These are phyloP conservation scores for Mycena kentingensis DNA, from an alignment of 768 basidiomycete genomes.

Conservation along the genomic window DNA sequence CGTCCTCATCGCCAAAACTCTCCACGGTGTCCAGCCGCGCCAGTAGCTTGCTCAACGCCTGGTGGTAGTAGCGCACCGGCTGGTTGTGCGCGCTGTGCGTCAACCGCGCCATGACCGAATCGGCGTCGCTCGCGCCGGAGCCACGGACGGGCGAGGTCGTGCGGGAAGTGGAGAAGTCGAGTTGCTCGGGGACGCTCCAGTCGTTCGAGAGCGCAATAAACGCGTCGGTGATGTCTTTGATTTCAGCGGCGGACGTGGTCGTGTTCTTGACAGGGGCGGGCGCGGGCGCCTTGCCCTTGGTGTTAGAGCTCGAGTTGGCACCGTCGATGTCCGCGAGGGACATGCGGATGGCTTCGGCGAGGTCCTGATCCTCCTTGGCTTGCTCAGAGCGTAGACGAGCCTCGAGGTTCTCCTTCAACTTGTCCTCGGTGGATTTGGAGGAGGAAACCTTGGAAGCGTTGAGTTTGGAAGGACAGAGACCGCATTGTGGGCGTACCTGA, in stretches of 20 bases:
- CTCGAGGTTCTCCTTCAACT: slow-evolving; percentile 15
- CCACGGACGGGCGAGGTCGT: slow-evolving; percentile 27
- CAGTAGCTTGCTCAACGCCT: slow-evolving; percentile 59
- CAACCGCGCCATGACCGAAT: slow-evolving; percentile 39
- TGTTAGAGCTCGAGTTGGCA: slow-evolving; percentile 3
- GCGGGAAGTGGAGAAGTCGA: slow-evolving; percentile 45
- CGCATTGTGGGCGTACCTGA: too few species aligned
- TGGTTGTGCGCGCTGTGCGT: slow-evolving; percentile 61
- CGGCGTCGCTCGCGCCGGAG: slow-evolving; percentile 21
- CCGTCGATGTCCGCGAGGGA: slow-evolving; percentile 31
- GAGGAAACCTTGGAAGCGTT: slow-evolving; percentile 1
- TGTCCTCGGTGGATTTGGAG: neutral
- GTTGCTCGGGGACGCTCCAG: slow-evolving; percentile 41
- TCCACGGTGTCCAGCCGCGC: slow-evolving; percentile 60
- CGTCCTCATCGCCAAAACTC: slow-evolving; percentile 56
- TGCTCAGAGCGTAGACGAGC: slow-evolving; percentile 11
- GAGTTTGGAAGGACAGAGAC: too few species aligned
- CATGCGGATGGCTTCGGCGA: slow-evolving; percentile 41
- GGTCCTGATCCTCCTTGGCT: slow-evolving; percentile 39
- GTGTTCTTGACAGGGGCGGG: slow-evolving; percentile 32
- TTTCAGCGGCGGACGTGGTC: slow-evolving; percentile 37
- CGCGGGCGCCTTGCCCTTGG: slow-evolving; percentile 41
- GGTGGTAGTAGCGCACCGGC: slow-evolving; percentile 62
- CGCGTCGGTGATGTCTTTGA: slow-evolving; percentile 43
- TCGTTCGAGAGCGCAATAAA: slow-evolving; percentile 40